Evolutionary conservation across 176 grass and related monocot species (phyloP), one percentile per base, ranked within the genome.

Genomic region (Paspalum vaginatum): DNA sequence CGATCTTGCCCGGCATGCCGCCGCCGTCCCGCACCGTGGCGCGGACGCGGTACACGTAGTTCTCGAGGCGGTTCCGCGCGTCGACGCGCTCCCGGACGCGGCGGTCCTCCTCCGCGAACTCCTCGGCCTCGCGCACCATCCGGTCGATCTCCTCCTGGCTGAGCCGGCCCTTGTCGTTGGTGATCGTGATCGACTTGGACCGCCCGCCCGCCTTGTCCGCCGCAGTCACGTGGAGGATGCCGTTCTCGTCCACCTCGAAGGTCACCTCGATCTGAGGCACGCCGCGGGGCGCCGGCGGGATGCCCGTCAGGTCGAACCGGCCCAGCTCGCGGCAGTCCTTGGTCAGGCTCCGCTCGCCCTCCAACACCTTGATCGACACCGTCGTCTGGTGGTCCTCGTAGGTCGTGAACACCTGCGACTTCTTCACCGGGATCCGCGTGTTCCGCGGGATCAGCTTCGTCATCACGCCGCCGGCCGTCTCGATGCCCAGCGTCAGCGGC

Each of bases 291-390:
- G 84, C 83, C n/a, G 87, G 87, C 48, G 84, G 73, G 65, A 95
- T 91, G 42, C 87, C 89, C 45, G 84, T 77, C n/a, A 95, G 84
- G 81, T 95, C 81, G 65, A 95, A 91, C 64, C 88, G 91, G 3
- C 93, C 89, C 15, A 90, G 87, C 70, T 91, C 77, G 22, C 89
- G 86, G 87, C 88, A 89, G 81, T 95, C 89, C 84, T 84, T 95
- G 13, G 84, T 92, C 20, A 95, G 81, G 74, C 81, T 92, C 77
- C 93, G 84, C 78, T 90, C 93, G 39, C 73, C 74, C 65, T 88
- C 86, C 26, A 75, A 84, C 9, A 84, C 85, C 79, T 16, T 61
- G 61, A 84, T 79, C 5, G 72, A 48, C 0, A 84, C 80, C 1
- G 72, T 78, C 6, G 86, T 77, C 66, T 88, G 80, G 56, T 88